phyloP scores from a whole-genome alignment of 352 stramenopile species.

The Phytophthora citricola region DNA sequence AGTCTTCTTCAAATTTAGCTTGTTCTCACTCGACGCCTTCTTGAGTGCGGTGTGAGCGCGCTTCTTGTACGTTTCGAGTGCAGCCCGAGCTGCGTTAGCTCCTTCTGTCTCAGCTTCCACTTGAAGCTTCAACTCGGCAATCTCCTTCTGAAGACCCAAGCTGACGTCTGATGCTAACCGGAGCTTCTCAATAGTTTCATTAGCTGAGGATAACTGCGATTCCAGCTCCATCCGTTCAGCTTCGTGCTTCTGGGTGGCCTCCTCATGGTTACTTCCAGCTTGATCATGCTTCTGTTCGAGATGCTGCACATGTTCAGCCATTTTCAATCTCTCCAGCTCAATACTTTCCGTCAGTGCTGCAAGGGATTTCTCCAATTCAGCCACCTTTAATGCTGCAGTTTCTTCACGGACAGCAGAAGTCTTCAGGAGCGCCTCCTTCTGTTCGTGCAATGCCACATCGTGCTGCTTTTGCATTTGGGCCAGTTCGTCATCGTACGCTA shows the following conservation, averaged over 20 bases:
- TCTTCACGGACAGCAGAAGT: conserved; percentile 21
- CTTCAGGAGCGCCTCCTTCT: conserved; percentile 28
- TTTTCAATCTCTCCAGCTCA: conserved; percentile 36
- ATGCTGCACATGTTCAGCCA: conserved; percentile 7
- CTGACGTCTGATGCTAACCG: conserved; percentile 18
- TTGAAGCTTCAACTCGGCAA: conserved; percentile 39
- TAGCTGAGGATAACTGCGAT: conserved; percentile 41
- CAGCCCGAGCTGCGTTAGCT: conserved; percentile 49
- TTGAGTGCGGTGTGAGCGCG: conserved; percentile 77
- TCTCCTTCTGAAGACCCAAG: conserved; percentile 24
- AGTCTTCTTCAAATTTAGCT: conserved; percentile 62
- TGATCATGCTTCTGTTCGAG: conserved; percentile 25
- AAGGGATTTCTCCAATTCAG: conserved; percentile 33
- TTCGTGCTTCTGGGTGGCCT: conserved; percentile 25
- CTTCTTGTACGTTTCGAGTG: conserved; percentile 87
- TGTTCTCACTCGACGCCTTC: conserved; percentile 75
- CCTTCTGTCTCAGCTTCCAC: conserved; percentile 61
- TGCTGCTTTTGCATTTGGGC: conserved; percentile 18
- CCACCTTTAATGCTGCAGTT: conserved; percentile 25
- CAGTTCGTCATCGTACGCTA: conserved; percentile 40
- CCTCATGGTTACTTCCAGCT: conserved; percentile 21
- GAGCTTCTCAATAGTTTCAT: conserved; percentile 45
- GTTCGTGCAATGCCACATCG: conserved; percentile 28
- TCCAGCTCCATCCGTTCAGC: conserved; percentile 32
- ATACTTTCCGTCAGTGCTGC: conserved; percentile 22